phyloP scores from a whole-genome alignment of 805 yeast genomes.

The Cyberlindnera saturnus region DNA sequence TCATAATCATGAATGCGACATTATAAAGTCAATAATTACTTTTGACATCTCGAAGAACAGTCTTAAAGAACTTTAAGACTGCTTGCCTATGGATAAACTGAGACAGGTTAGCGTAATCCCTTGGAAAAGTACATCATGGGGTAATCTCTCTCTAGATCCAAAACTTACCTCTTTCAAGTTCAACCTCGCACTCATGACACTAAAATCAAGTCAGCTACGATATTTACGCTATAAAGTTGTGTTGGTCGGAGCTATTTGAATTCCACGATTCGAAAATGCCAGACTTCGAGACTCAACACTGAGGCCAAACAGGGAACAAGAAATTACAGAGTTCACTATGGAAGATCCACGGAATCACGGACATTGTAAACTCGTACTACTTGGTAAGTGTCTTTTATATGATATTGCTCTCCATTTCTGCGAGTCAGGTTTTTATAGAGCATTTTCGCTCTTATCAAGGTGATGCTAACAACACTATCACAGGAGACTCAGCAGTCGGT shows the following conservation, averaged over 20 bases:
- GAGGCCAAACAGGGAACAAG: too few species aligned
- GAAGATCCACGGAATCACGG: slow-evolving; percentile 4
- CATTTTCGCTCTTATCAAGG: background rate
- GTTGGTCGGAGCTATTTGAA: too few species aligned
- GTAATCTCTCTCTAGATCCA: too few species aligned
- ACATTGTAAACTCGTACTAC: slow-evolving; percentile 63
- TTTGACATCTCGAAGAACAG: slow-evolving; percentile 8
- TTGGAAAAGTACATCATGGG: background rate
- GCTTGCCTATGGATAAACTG: slow-evolving; percentile 15
- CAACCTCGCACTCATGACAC: background rate
- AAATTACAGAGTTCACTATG: background rate
- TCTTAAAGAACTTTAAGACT: slow-evolving; percentile 9
- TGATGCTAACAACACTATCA: background rate
- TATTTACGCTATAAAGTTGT: too few species aligned
- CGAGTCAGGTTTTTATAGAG: background rate
- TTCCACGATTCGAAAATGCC: too few species aligned
- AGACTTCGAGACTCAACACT: too few species aligned
- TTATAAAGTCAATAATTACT: slow-evolving; percentile 5
- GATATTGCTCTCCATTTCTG: background rate
- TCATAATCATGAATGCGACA: too few species aligned
- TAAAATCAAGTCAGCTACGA: background rate
- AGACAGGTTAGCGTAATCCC: slow-evolving; percentile 1
- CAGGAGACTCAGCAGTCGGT: slow-evolving; percentile 80
- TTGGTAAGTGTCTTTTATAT: slow-evolving; percentile 22
- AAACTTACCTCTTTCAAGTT: background rate